Percentiles rank a stretch among this genome's conserved stretches.
Conservation (phyloP, 139 green algal species). For the Tetradesmus obliquus region DNA sequence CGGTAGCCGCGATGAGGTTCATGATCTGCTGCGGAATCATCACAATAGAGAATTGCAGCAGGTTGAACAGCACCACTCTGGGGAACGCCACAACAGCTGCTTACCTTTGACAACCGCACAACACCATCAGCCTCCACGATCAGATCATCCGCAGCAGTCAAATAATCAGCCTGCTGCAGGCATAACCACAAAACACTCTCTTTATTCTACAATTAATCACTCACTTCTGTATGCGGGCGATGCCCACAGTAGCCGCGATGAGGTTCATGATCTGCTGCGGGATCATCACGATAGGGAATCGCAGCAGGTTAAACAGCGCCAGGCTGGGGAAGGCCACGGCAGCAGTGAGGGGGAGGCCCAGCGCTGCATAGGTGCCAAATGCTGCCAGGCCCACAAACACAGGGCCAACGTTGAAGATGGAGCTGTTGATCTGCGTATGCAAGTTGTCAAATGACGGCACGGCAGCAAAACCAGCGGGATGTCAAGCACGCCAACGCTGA, state of each 20-base stretch:
- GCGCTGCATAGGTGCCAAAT: slow-evolving; percentile 68
- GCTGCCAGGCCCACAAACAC: slow-evolving; percentile 70
- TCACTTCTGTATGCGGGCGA: background rate
- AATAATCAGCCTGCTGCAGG: no score
- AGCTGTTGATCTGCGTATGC: slow-evolving; percentile 42
- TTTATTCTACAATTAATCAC: no score
- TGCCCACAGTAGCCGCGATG: slow-evolving; percentile 18
- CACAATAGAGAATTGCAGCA: slow-evolving; percentile 94
- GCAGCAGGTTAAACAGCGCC: slow-evolving; percentile 92
- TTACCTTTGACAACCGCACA: no score
- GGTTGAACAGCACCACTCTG: slow-evolving; percentile 89
- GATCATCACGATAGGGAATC: slow-evolving; percentile 93
- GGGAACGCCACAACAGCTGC: slow-evolving; percentile 77
- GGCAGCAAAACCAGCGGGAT: background rate
- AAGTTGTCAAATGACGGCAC: background rate
- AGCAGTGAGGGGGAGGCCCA: slow-evolving; percentile 26
- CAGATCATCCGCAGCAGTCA: no score
- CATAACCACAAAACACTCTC: no score
- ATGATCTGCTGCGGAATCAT: slow-evolving; percentile 85
- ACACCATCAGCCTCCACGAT: no score
- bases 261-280: slow-evolving; percentile 71
- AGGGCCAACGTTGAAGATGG: slow-evolving; percentile 54
- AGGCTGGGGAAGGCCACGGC: slow-evolving; percentile 88
- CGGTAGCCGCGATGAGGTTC: slow-evolving; percentile 16
- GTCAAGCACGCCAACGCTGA: no score